Conservation (phyloP, 305 asterid species). For the Lippia alba region DNA sequence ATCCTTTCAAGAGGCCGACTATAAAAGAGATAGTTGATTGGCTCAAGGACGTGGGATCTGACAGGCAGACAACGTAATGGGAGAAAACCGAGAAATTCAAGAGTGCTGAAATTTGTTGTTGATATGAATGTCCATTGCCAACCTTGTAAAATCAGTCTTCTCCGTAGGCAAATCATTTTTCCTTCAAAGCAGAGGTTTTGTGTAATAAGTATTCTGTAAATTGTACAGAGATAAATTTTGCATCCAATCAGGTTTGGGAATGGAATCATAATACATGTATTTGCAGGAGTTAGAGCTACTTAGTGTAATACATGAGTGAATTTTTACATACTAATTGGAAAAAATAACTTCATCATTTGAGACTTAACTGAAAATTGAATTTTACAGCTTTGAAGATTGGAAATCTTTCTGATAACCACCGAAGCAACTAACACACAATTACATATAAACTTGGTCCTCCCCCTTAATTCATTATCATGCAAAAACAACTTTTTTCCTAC, state of each 20-base stretch:
- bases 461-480: background rate
- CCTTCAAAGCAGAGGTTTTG: constrained; percentile 35
- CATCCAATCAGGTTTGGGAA: constrained; percentile 25
- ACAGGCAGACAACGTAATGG: constrained; percentile 46
- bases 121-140: constrained; percentile 42
- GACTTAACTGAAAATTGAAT: constrained; percentile 20
- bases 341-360: constrained; percentile 19
- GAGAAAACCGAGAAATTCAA: constrained; percentile 30
- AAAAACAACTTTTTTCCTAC: background rate
- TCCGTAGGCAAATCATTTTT: constrained; percentile 37
- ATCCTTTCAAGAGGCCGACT: constrained; percentile 87
- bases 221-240: constrained; percentile 50
- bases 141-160: constrained; percentile 33
- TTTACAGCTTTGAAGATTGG: constrained; percentile 22
- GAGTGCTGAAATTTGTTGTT: constrained; percentile 40
- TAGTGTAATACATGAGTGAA: constrained; percentile 11
- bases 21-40: constrained; percentile 81
- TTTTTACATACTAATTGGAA: constrained; percentile 15
- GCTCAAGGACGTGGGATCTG: constrained; percentile 64
- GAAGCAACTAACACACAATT: constrained; percentile 9
- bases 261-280: constrained; percentile 28
- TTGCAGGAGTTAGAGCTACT: constrained; percentile 15
- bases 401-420: constrained; percentile 15
- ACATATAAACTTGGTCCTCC: background rate
- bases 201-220: constrained; percentile 38